Percentiles rank a stretch among this genome's conserved stretches.
These are phyloP conservation scores for Dryadomyces sulphureus DNA, from an alignment of 2,329 filamentous ascomycete genomes.

Conservation along the genomic window DNA sequence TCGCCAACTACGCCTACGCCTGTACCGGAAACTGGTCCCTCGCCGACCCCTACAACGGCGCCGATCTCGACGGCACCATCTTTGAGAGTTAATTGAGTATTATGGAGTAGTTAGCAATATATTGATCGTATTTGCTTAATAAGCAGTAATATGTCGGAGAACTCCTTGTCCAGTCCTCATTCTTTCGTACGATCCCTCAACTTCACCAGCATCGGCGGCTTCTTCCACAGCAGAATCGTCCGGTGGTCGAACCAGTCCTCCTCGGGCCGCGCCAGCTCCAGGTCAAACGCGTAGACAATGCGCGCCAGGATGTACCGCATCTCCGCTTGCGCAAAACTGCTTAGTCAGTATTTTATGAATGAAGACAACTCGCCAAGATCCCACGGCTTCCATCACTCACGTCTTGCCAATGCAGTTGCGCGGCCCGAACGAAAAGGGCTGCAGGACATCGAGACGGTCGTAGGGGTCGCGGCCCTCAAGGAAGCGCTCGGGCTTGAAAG, in stretches of 20 bases:
- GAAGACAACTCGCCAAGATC: not conserved
- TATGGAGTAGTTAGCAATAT: constrained; percentile 11
- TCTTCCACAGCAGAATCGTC: constrained; percentile 18
- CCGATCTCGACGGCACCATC: constrained; percentile 28
- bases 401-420: constrained; percentile 7
- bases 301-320: constrained; percentile 21
- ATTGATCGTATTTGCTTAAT: no score
- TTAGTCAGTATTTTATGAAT: not conserved
- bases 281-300: constrained; percentile 21
- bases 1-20: constrained; percentile 30
- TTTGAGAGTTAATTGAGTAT: constrained; percentile 33
- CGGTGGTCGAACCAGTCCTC: constrained; percentile 17
- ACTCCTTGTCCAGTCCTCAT: no score
- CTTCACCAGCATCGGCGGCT: constrained; percentile 13
- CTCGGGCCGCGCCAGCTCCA: constrained; percentile 14
- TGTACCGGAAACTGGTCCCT: constrained; percentile 34
- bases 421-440: constrained; percentile 7
- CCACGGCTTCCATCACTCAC: constrained; percentile 8
- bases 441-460: constrained; percentile 6
- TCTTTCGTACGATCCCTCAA: no score
- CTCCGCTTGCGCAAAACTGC: constrained; percentile 21
- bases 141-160: no score
- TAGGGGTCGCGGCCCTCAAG: not conserved
- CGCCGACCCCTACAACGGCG: constrained; percentile 18
- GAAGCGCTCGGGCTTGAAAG: constrained; percentile 7